These are phyloP conservation scores for Parascedosporium putredinis DNA, from an alignment of 2,329 filamentous ascomycete genomes.

Conservation along the genomic window DNA sequence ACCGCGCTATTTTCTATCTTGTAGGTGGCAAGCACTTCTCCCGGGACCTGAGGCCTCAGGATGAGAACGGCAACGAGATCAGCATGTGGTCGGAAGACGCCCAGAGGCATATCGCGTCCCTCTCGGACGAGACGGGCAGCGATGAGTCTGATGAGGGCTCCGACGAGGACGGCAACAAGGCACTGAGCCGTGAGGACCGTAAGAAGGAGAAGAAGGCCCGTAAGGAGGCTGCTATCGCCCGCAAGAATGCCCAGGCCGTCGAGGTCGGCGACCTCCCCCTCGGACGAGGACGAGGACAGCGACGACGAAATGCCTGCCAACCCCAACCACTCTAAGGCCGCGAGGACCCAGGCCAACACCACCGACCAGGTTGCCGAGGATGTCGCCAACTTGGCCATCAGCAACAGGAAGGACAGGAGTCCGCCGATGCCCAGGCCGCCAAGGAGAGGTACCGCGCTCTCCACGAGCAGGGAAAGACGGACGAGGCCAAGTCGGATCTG, in stretches of 20 bases:
- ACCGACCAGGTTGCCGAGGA: constrained; percentile 43
- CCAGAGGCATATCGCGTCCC: constrained; percentile 36
- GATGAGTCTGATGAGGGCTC: constrained; percentile 40
- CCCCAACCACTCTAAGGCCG: constrained; percentile 79
- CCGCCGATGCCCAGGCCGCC: constrained; percentile 74
- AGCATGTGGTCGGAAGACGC: constrained; percentile 72
- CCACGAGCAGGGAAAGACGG: constrained; percentile 91
- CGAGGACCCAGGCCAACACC: constrained; percentile 44
- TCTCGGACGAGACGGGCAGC: constrained; percentile 37
- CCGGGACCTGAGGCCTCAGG: constrained; percentile 76
- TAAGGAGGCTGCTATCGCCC: constrained; percentile 80
- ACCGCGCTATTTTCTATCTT: not conserved
- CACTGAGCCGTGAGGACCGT: constrained; percentile 70
- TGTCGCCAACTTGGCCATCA: constrained; percentile 42
- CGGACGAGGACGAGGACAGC: constrained; percentile 45
- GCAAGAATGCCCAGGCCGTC: constrained; percentile 58
- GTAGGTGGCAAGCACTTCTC: constrained; percentile 93
- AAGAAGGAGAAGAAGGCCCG: constrained; percentile 79
- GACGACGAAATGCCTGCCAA: constrained; percentile 69
- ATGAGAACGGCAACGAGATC: constrained; percentile 78
- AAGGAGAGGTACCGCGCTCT: constrained; percentile 87
- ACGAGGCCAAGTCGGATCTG: constrained; percentile 83
- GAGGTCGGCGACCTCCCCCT: constrained; percentile 80
- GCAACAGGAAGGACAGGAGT: constrained; percentile 53
- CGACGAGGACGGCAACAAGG: constrained; percentile 37